Evolutionary conservation across 768 basidiomycete genomes (phyloP).

Genomic region (Suillus occidentalis): DNA sequence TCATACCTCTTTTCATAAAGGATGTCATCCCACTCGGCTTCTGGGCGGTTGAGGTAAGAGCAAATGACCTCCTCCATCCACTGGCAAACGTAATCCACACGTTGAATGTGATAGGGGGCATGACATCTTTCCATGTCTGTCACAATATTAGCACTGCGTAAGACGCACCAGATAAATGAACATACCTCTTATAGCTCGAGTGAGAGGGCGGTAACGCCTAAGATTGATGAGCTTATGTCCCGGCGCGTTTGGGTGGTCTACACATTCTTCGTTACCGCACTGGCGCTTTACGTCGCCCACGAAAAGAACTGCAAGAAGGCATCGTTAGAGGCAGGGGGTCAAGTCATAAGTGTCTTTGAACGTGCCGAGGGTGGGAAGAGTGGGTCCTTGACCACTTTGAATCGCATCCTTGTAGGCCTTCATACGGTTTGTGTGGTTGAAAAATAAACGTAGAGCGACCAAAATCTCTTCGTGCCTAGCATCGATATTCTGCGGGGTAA

Average conservation of each 20-base stretch:
- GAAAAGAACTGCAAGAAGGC: slow-evolving; percentile 27
- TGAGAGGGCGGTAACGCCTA: slow-evolving; percentile 36
- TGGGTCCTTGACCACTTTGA: slow-evolving; percentile 28
- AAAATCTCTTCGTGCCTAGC: neutral
- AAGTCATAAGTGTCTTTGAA: neutral
- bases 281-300: slow-evolving; percentile 33
- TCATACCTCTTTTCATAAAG: slow-evolving; percentile 31
- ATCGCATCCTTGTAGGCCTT: slow-evolving; percentile 31
- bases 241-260: slow-evolving; percentile 26
- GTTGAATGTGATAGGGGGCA: slow-evolving; percentile 40
- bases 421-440: slow-evolving; percentile 23
- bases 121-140: slow-evolving; percentile 50
- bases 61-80: slow-evolving; percentile 41
- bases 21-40: slow-evolving; percentile 28
- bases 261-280: slow-evolving; percentile 29
- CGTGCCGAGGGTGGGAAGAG: slow-evolving; percentile 20
- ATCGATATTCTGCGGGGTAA: neutral
- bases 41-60: slow-evolving; percentile 25
- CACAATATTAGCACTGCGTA: slow-evolving; percentile 2
- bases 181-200: slow-evolving; percentile 43
- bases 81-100: slow-evolving; percentile 33
- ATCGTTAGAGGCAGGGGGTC: slow-evolving; percentile 6
- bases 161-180: neutral
- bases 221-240: slow-evolving; percentile 38
- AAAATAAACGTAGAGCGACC: neutral